A percentile compares a stretch with the other conserved stretches of the same genome.
Evolutionary conservation across 1,139 yeast species (phyloP).

Genomic region (Protomyces pachydermus): DNA sequence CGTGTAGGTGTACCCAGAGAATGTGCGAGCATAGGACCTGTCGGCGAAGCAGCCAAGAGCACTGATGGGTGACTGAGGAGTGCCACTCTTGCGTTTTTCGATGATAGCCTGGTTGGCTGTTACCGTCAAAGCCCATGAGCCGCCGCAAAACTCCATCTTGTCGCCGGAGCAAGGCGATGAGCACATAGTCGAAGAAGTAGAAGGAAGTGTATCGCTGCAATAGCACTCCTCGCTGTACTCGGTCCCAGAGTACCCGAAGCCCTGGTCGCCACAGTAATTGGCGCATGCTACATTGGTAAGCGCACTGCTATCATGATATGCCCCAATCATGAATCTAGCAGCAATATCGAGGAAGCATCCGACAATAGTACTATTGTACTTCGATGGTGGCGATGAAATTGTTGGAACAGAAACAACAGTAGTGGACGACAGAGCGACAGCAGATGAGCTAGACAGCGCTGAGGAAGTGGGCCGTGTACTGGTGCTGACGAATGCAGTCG

Average conservation of each 20-base stretch:
- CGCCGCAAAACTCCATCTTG: slow-evolving; percentile 6
- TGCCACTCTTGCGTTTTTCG: background rate
- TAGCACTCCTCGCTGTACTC: slow-evolving; percentile 15
- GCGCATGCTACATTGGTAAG: slow-evolving; percentile 14
- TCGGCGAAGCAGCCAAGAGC: slow-evolving; percentile 17
- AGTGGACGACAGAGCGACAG: too few relatives aligned
- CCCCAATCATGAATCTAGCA: slow-evolving; percentile 1
- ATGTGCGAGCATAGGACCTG: background rate
- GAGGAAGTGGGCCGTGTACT: too few relatives aligned
- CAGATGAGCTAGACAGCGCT: too few relatives aligned
- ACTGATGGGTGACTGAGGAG: background rate
- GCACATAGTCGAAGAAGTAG: background rate
- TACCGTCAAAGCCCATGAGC: slow-evolving; percentile 2
- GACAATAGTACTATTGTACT: background rate
- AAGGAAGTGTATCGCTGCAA: background rate
- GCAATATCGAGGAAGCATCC: slow-evolving; percentile 14
- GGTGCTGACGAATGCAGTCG: too few relatives aligned
- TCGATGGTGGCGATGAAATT: background rate
- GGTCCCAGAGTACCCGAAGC: slow-evolving; percentile 2
- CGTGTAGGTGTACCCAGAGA: slow-evolving; percentile 11
- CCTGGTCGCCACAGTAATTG: slow-evolving; percentile 1
- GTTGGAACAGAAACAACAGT: too few relatives aligned
- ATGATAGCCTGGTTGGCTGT: background rate
- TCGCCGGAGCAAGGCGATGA: slow-evolving; percentile 8
- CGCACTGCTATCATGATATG: background rate